Evolutionary conservation across 2,329 filamentous ascomycete genomes (phyloP).

Genomic region (Aureobasidium sp.): DNA sequence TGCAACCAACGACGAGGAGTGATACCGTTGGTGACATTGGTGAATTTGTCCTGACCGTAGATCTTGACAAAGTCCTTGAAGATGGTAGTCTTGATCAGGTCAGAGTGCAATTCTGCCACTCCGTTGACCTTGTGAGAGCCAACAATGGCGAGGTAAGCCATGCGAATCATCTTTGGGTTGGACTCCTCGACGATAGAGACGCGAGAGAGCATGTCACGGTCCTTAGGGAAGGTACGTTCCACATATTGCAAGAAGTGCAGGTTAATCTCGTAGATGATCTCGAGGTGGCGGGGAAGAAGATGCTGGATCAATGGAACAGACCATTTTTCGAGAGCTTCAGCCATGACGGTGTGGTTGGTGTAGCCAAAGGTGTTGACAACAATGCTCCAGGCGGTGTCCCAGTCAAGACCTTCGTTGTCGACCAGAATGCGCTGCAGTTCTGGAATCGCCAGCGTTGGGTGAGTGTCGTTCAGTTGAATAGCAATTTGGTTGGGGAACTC

Average conservation of each 20-base stretch:
- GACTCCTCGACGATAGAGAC: slow-evolving; percentile 99
- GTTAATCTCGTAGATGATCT: slow-evolving; percentile 99
- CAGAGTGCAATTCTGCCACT: slow-evolving; percentile 93
- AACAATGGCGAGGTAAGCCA: slow-evolving; percentile 91
- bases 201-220: slow-evolving; percentile 73
- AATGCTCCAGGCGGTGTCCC: slow-evolving; percentile 84
- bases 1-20: slow-evolving; percentile 94
- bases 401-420: slow-evolving; percentile 83
- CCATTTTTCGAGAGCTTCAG: slow-evolving; percentile 97
- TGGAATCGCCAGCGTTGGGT: slow-evolving; percentile 91
- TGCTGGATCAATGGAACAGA: slow-evolving; percentile 88
- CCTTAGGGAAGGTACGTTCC: slow-evolving; percentile 82
- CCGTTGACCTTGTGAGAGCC: slow-evolving; percentile 99
- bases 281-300: slow-evolving; percentile 83
- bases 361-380: slow-evolving; percentile 70
- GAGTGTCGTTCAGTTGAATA: slow-evolving; percentile 96
- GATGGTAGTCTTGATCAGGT: slow-evolving; percentile 97
- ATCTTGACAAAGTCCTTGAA: slow-evolving; percentile 98
- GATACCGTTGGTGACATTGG: slow-evolving; percentile 96
- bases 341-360: slow-evolving; percentile 96
- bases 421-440: slow-evolving; percentile 89
- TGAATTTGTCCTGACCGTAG: slow-evolving; percentile 95
- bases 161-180: slow-evolving; percentile 94
- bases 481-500: slow-evolving; percentile 93
- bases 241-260: slow-evolving; percentile 85